Evolutionary conservation across 2,329 filamentous ascomycete genomes (phyloP), one percentile per base, ranked within the genome.

Genomic region (Fusarium clavum): DNA sequence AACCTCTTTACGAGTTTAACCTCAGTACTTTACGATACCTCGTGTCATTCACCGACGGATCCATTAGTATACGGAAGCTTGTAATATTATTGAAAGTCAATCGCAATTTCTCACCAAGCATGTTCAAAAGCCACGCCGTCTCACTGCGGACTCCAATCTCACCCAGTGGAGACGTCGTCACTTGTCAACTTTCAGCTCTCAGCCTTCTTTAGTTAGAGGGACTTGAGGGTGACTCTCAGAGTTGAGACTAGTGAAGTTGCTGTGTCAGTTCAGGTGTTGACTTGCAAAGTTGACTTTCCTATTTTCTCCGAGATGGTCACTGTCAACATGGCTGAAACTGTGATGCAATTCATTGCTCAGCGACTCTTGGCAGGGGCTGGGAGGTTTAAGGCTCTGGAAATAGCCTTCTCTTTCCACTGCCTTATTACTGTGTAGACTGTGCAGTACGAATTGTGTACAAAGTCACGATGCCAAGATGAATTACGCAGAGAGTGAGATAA

Each of bases 331-430:
- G 60, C 68, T 72, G 53, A 59, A 41, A 71, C 66, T 29, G 48
- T 70, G 69, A 70, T 72, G 68, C 54, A 67, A 64, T 60, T 44
- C 68, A 61, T 57, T 38, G 52, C 49, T 64, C 58, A 57, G 52
- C n/a, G 20, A 38, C 51, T 52, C 72, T 74, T 74, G 64, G 72
- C 72, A 74, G 68, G 66, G 68, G 71, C 71, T 73, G 60, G 57
- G 57, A 43, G 24, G 16, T 53, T 54, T 3, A 30, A 47, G 64
- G 24, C 29, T 29, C 11, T 25, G 29, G 13, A 52, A 25, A 71
- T 48, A 61, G 56, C 34, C 52, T 52, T 18, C 22, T 60, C 45
- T 46, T 60, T 59, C 29, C 41, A 59, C 60, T 59, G 40, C 32
- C 24, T 27, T 52, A 16, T n/a, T 43, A 47, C 52, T 41, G 40